A percentile compares a stretch with the other conserved stretches of the same genome.
These are phyloP conservation scores for Hemileccinum impolitum DNA, from an alignment of 768 basidiomycete species.

Conservation along the genomic window DNA sequence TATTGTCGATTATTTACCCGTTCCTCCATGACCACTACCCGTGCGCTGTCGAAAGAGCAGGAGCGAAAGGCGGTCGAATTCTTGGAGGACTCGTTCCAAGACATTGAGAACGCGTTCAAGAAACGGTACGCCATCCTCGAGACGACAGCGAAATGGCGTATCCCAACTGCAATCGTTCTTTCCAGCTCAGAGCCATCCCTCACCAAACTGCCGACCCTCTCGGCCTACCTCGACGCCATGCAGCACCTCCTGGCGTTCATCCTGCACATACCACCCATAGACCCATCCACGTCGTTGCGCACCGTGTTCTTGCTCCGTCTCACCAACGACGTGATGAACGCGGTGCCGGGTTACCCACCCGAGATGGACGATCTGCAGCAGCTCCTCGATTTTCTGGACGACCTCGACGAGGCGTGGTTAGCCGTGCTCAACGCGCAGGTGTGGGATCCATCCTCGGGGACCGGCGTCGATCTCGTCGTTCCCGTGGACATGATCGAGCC, in stretches of 20 bases:
- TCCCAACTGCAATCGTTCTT: background rate
- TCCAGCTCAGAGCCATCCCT: conserved; percentile 33
- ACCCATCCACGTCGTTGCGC: conserved; percentile 66
- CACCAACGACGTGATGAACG: conserved; percentile 61
- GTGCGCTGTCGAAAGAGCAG: conserved; percentile 49
- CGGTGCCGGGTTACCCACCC: conserved; percentile 60
- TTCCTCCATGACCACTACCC: too few species aligned
- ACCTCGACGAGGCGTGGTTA: conserved; percentile 74
- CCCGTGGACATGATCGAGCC: conserved; percentile 35
- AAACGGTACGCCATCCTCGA: conserved; percentile 64
- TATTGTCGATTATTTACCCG: conserved; percentile 22
- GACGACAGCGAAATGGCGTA: background rate
- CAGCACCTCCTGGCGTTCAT: conserved; percentile 58
- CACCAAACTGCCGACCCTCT: conserved; percentile 54
- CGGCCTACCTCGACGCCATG: conserved; percentile 55
- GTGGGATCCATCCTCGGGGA: conserved; percentile 55
- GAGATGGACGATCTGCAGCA: conserved; percentile 42
- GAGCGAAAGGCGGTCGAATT: conserved; percentile 63
- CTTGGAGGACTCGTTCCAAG: conserved; percentile 62
- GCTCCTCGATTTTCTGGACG: conserved; percentile 64
- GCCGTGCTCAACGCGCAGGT: conserved; percentile 59
- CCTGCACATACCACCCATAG: conserved; percentile 71
- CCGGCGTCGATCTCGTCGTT: conserved; percentile 40
- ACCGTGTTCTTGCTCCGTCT: conserved; percentile 66
- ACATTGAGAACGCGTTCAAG: conserved; percentile 66